Conservation (phyloP, 108 stramenopile genomes). For the Stephanodiscus triporus region DNA sequence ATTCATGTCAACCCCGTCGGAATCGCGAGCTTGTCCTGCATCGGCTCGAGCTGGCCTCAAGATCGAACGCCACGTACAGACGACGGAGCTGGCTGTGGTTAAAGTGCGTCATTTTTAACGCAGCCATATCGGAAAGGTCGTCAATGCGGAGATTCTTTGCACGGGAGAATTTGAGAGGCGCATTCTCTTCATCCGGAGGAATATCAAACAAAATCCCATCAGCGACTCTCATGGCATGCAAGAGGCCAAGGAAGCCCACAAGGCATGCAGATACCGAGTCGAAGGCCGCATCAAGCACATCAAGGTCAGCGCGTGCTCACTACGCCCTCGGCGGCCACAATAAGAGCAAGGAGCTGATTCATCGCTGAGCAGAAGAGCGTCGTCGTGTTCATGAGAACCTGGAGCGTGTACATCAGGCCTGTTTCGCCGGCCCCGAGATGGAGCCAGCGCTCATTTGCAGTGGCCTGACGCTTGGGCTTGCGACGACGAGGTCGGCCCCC, state of each 20-base stretch:
- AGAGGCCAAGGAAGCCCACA: background rate
- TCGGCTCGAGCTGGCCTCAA: too few relatives aligned
- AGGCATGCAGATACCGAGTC: background rate
- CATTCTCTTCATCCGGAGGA: background rate
- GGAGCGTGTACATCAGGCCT: background rate
- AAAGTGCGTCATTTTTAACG: too few relatives aligned
- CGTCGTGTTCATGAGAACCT: background rate
- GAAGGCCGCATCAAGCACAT: background rate
- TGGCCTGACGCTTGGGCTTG: background rate
- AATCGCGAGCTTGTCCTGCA: too few relatives aligned
- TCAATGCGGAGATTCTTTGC: background rate
- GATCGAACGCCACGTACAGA: too few relatives aligned
- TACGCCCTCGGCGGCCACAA: background rate
- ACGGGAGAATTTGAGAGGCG: background rate
- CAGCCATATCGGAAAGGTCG: background rate
- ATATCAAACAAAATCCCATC: background rate
- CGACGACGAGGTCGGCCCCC: background rate
- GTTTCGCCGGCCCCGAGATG: background rate
- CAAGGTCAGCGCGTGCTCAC: background rate
- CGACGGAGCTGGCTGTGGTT: too few relatives aligned
- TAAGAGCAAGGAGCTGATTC: background rate
- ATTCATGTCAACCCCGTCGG: too few relatives aligned
- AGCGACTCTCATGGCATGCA: background rate
- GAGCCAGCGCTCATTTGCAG: conserved; percentile 5
- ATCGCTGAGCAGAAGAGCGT: background rate